Evolutionary conservation across 2,329 filamentous ascomycete species (phyloP).

Genomic region (Pyricularia pennisetigena): DNA sequence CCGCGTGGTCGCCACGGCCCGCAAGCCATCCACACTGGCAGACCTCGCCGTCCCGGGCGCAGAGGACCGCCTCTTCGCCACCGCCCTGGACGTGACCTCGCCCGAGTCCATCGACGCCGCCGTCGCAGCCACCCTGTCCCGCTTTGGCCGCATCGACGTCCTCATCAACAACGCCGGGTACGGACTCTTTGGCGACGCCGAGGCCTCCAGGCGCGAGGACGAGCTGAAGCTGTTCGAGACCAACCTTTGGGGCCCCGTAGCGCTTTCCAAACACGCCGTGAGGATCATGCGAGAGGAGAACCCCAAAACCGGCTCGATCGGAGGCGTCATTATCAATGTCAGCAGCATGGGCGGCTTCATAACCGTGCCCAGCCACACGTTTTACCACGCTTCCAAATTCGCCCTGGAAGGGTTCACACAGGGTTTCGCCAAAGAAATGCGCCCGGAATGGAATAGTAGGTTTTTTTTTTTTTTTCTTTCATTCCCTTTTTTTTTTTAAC

Average conservation of each 20-base stretch:
- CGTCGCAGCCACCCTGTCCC: slow-evolving; percentile 2
- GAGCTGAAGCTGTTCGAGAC: slow-evolving; percentile 18
- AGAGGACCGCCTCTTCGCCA: slow-evolving; percentile 28
- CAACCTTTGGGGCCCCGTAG: slow-evolving; percentile 18
- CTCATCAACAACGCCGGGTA: slow-evolving; percentile 23
- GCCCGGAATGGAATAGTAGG: slow-evolving; percentile 29
- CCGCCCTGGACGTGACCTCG: slow-evolving; percentile 37
- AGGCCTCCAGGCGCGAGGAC: slow-evolving; percentile 10
- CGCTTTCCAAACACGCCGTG: slow-evolving; percentile 16
- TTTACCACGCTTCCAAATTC: slow-evolving; percentile 33
- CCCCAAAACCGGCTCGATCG: slow-evolving; percentile 15
- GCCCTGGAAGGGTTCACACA: slow-evolving; percentile 37
- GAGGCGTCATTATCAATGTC: slow-evolving; percentile 44
- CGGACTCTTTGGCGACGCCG: slow-evolving; percentile 25
- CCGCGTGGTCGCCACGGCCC: slow-evolving; percentile 36
- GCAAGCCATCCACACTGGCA: slow-evolving; percentile 28
- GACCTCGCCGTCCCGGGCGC: slow-evolving; percentile 27
- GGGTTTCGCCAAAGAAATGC: slow-evolving; percentile 30
- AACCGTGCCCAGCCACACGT: slow-evolving; percentile 22
- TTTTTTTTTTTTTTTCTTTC: neutral
- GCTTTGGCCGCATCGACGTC: slow-evolving; percentile 8
- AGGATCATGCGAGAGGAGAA: slow-evolving; percentile 19
- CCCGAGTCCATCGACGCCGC: slow-evolving; percentile 9
- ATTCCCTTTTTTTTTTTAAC: neutral
- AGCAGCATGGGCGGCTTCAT: slow-evolving; percentile 39